Base-by-base conservation (phyloP, 2,329 filamentous ascomycete species). In the Mariannaea elegans region DNA sequence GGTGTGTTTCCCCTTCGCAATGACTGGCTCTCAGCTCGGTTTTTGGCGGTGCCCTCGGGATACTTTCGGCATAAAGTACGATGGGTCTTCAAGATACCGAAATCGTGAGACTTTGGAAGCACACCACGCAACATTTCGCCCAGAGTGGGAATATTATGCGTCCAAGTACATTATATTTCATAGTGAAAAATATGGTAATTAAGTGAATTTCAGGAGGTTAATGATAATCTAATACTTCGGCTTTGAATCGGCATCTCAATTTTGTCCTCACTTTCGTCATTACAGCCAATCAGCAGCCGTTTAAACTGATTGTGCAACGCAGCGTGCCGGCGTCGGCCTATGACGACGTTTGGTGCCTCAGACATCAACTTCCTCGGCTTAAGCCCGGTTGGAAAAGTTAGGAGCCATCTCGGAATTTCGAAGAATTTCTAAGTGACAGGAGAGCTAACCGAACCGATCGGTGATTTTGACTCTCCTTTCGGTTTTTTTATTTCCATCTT, bases 301-400 rank as follows among this genome's bases (percentile, higher is more conserved):
- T n/a, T n/a, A n/a, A n/a, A n/a, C 47, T 41, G 36, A 44, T 42
- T 42, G 58, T 47, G 18, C 19, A 24, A 32, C n/a, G 19, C 18
- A 31, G 24, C 21, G 14, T 19, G 56, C 66, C 65, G 66, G 62
- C 62, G 60, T 62, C 67, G 67, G 73, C 61, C 67, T 67, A 73
- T 73, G 70, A 73, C 70, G 67, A 67, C 61, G 64, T 64, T 70
- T 65, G 65, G 56, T 70, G 72, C 66, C 68, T 71, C 61, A 72
- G 68, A 68, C 66, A 68, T 31, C 66, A 61, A 56, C 19, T 16
- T 7, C 41, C 42, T 57, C 64, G 68, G 71, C 65, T 70, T 29
- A 71, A 72, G 62, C 58, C 63, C 69, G 70, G 72, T 45, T 68
- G 66, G 68, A 70, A 70, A 70, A 68, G 54, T 65, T 64, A 59